These are phyloP conservation scores for Alternaria incomplexa DNA, from an alignment of 2,329 filamentous ascomycete species.

Conservation along the genomic window DNA sequence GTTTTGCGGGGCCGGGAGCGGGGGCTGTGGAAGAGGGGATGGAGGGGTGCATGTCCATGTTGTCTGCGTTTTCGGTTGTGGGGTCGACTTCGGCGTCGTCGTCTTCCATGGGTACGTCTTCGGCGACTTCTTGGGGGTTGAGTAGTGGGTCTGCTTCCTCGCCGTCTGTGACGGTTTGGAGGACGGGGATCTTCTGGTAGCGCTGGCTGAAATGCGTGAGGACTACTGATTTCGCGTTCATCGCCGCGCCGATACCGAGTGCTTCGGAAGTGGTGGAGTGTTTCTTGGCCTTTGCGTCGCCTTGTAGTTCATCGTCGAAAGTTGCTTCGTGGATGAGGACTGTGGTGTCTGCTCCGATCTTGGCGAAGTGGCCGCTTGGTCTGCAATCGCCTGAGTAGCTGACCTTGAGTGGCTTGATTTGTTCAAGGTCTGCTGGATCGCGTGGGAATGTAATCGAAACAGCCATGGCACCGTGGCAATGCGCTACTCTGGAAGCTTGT, in stretches of 20 bases:
- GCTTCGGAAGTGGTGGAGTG: constrained; percentile 91
- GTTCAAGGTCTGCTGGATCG: constrained; percentile 14
- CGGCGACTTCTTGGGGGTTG: constrained; percentile 21
- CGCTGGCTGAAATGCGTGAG: constrained; percentile 96
- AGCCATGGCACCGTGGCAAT: constrained; percentile 81
- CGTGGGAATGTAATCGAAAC: constrained; percentile 78
- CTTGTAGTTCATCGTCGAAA: constrained; percentile 82
- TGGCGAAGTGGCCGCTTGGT: constrained; percentile 68
- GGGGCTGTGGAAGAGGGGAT: constrained; percentile 1
- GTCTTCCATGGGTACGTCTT: constrained; percentile 28
- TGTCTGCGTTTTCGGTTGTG: constrained; percentile 22
- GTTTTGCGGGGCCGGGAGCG: constrained; percentile 2
- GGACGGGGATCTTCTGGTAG: constrained; percentile 76
- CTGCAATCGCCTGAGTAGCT: constrained; percentile 95
- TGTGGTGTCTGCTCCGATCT: constrained; percentile 75
- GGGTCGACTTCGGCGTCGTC: constrained; percentile 30
- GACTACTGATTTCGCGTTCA: constrained; percentile 80
- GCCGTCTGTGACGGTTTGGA: constrained; percentile 49
- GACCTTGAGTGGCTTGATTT: constrained; percentile 72
- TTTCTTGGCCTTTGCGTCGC: constrained; percentile 84
- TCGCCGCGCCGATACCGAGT: constrained; percentile 74
- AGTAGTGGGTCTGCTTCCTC: constrained; percentile 34
- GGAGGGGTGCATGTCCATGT: constrained; percentile 29
- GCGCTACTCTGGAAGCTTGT: constrained; percentile 70
- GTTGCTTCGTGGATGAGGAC: constrained; percentile 95